phyloP scores from a whole-genome alignment of 805 yeast species.

The Kluyveromyces aestuarii region DNA sequence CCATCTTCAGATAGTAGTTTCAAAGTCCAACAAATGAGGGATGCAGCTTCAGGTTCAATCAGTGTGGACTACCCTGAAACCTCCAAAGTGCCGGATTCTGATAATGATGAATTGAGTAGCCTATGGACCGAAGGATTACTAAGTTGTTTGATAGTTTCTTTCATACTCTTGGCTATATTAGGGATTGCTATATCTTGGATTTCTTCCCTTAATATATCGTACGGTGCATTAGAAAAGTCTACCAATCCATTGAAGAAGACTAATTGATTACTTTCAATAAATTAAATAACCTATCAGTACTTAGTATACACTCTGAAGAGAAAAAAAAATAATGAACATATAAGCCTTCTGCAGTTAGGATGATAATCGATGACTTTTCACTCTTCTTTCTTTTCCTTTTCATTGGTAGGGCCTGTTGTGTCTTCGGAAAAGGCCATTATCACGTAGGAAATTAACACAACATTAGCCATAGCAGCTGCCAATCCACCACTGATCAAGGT shows the following conservation, averaged over 20 bases:
- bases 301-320: background rate
- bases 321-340: slow-evolving; percentile 2
- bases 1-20: background rate
- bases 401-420: slow-evolving; percentile 27
- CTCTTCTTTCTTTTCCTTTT: slow-evolving; percentile 31
- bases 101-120: slow-evolving; percentile 19
- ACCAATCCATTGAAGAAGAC: slow-evolving; percentile 27
- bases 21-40: background rate
- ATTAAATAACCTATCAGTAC: background rate
- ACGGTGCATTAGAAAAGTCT: slow-evolving; percentile 67
- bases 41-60: background rate
- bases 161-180: slow-evolving; percentile 48
- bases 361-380: slow-evolving; percentile 11
- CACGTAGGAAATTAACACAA: slow-evolving; percentile 64
- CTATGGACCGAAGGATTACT: slow-evolving; percentile 52
- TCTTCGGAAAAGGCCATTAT: slow-evolving; percentile 70
- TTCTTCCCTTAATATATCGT: slow-evolving; percentile 61
- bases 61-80: background rate
- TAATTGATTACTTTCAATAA: slow-evolving; percentile 8
- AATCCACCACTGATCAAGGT: slow-evolving; percentile 67
- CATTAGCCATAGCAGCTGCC: slow-evolving; percentile 70
- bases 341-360: background rate
- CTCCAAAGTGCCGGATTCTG: slow-evolving; percentile 3
- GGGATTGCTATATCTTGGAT: slow-evolving; percentile 64
- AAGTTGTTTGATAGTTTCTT: slow-evolving; percentile 61